phyloP scores from a whole-genome alignment of 306 rosid genomes.

The Urtica urens region DNA sequence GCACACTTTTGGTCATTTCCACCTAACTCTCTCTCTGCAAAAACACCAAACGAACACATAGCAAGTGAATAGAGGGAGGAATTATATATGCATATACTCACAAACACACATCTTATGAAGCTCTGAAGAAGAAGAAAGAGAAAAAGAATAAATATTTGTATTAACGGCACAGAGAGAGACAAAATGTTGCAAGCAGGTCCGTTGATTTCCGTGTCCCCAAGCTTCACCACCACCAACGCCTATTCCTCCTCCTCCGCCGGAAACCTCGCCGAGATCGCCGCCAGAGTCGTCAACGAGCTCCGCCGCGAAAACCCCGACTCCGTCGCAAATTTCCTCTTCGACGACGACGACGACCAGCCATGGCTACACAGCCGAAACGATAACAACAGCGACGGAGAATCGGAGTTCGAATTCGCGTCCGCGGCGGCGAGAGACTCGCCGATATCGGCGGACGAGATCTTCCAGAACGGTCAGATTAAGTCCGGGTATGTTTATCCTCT shows the following conservation, averaged over 20 bases:
- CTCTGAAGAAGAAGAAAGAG: background rate
- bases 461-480: slow-evolving; percentile 67
- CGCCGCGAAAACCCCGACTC: slow-evolving; percentile 21
- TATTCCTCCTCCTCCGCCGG: slow-evolving; percentile 45
- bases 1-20: slow-evolving; percentile 19
- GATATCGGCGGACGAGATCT: slow-evolving; percentile 75
- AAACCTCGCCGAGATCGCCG: slow-evolving; percentile 53
- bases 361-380: background rate
- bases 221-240: slow-evolving; percentile 53
- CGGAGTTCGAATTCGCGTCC: slow-evolving; percentile 46
- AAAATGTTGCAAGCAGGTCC: slow-evolving; percentile 28
- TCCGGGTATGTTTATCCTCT: slow-evolving; percentile 58
- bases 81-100: background rate
- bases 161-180: background rate
- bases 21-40: slow-evolving; percentile 10
- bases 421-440: slow-evolving; percentile 28
- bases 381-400: slow-evolving; percentile 21
- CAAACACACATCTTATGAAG: background rate
- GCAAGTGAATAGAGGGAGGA: too few relatives aligned
- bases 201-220: slow-evolving; percentile 41
- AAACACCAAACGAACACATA: background rate
- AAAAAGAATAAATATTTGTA: background rate
- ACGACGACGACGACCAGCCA: background rate
- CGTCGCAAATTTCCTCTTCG: background rate
- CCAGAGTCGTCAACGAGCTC: slow-evolving; percentile 48